Evolutionary conservation across 805 yeast genomes (phyloP).

Genomic region (Candida morakotiae): DNA sequence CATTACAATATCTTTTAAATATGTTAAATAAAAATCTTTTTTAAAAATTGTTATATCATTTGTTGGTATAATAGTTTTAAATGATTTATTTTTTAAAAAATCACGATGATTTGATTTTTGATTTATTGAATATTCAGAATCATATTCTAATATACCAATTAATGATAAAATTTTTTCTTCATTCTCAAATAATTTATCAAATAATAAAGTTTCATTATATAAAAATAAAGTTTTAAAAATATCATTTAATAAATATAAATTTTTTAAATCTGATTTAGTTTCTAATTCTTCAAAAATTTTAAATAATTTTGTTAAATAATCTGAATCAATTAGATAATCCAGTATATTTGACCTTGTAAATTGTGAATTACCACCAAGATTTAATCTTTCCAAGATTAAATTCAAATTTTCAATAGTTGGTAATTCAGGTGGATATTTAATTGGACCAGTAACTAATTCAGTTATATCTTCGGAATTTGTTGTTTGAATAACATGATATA

Average conservation of each 20-base stretch:
- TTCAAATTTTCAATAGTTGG: constrained; percentile 51
- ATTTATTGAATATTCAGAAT: constrained; percentile 79
- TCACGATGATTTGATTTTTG: constrained; percentile 77
- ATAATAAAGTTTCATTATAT: constrained; percentile 54
- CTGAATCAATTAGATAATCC: constrained; percentile 48
- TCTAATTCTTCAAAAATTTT: constrained; percentile 57
- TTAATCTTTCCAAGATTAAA: constrained; percentile 52
- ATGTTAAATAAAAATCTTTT: constrained; percentile 73
- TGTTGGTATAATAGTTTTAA: constrained; percentile 67
- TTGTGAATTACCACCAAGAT: constrained; percentile 57
- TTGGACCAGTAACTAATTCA: constrained; percentile 79
- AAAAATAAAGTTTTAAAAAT: constrained; percentile 67
- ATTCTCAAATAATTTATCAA: constrained; percentile 29
- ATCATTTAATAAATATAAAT: constrained; percentile 64
- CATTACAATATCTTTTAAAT: constrained; percentile 80
- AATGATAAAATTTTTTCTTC: constrained; percentile 44
- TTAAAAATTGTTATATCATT: constrained; percentile 52
- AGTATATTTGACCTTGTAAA: constrained; percentile 60
- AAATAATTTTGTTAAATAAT: constrained; percentile 52
- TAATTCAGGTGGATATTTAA: constrained; percentile 52
- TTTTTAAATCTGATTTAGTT: constrained; percentile 42
- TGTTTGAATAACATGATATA: constrained; percentile 58
- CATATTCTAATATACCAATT: constrained; percentile 81
- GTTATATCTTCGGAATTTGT: constrained; percentile 50
- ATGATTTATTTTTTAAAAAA: constrained; percentile 53